Evolutionary conservation across 257 asterid species (phyloP).

Genomic region (Agastache rugosa): DNA sequence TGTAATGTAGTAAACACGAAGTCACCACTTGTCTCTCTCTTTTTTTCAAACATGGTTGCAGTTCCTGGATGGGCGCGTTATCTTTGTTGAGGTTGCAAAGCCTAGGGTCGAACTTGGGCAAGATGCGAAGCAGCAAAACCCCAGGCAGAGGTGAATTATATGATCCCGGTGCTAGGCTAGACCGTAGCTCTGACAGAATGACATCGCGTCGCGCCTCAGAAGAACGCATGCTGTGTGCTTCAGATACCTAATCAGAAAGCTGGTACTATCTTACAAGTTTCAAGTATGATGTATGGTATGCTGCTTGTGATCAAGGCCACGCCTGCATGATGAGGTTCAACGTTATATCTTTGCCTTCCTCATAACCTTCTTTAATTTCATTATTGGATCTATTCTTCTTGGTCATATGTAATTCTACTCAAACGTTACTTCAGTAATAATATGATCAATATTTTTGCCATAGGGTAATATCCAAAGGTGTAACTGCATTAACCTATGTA

Average conservation of each 20-base stretch:
- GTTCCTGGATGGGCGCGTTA: constrained; percentile 90
- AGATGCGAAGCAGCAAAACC: constrained; percentile 44
- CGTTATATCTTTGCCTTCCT: background rate
- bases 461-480: background rate
- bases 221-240: too few relatives aligned
- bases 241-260: background rate
- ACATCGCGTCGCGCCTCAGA: background rate
- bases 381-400: background rate
- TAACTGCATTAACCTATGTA: too few relatives aligned
- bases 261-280: background rate
- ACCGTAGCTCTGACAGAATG: background rate
- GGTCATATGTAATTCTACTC: background rate
- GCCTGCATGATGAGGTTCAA: background rate
- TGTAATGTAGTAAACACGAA: background rate
- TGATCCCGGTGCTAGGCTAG: background rate
- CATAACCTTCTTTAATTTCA: background rate
- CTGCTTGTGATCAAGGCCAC: background rate
- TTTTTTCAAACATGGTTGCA: constrained; percentile 33
- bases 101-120: constrained; percentile 54
- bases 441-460: background rate
- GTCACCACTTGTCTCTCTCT: background rate
- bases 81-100: constrained; percentile 79
- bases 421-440: background rate
- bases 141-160: constrained; percentile 30
- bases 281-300: background rate